Percentiles rank a stretch among this genome's conserved stretches.
phyloP scores from a whole-genome alignment of 225 moss, liverwort and hornwort genomes.

The Bryum argenteum region DNA sequence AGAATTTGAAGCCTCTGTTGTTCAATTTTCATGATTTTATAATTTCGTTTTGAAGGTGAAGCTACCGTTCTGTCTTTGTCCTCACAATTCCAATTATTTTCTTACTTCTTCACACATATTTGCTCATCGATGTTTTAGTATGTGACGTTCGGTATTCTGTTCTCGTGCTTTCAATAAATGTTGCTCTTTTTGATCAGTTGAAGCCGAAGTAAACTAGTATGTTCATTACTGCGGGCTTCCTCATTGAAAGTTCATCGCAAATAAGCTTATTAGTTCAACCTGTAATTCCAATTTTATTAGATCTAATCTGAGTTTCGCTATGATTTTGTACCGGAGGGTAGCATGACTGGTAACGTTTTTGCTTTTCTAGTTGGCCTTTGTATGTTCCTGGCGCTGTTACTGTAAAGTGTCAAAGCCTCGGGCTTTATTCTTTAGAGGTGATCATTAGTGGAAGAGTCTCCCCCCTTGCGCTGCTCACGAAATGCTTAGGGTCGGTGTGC shows the following conservation, averaged over 20 bases:
- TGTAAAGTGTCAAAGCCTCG: slow-evolving; percentile 10
- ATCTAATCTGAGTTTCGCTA: not conserved
- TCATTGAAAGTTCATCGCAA: not conserved
- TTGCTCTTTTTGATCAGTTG: not conserved
- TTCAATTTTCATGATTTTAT: not conserved
- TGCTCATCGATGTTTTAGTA: not conserved
- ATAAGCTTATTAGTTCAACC: not conserved
- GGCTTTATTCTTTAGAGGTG: slow-evolving; percentile 13
- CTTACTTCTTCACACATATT: slow-evolving; percentile 10
- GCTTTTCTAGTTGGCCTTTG: not conserved
- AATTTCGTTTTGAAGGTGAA: not conserved
- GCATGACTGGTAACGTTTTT: not conserved
- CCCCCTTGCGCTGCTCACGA: not conserved
- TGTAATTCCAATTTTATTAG: slow-evolving; percentile 6
- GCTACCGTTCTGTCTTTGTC: slow-evolving; percentile 6
- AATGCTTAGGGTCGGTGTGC: slow-evolving; percentile 16
- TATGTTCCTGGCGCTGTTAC: slow-evolving; percentile 10
- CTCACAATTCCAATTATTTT: not conserved
- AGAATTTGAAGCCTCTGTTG: not conserved
- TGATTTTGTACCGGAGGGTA: not conserved
- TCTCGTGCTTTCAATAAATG: not conserved
- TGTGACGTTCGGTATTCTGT: slow-evolving; percentile 10
- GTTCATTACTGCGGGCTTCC: not conserved
- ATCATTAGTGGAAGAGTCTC: not conserved
- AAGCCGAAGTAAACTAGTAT: slow-evolving; percentile 6